phyloP scores from a whole-genome alignment of 2,329 filamentous ascomycete species.

The Neurospora sp. region DNA sequence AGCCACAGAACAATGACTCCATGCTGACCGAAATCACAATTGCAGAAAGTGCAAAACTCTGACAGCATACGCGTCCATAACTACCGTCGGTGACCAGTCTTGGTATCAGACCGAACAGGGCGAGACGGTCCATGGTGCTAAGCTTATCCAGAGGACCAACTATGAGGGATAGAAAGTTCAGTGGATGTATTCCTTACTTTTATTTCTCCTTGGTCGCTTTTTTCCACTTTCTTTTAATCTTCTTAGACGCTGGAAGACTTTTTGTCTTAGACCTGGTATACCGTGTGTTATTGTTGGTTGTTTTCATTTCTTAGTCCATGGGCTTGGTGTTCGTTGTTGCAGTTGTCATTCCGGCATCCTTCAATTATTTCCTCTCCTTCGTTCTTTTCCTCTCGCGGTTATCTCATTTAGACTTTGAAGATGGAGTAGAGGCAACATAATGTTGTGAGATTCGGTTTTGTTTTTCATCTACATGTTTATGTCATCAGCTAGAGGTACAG shows the following conservation, averaged over 20 bases:
- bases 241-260: not conserved
- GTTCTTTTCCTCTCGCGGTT: not conserved
- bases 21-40: constrained; percentile 6
- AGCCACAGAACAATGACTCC: not conserved
- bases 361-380: not conserved
- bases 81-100: constrained; percentile 34
- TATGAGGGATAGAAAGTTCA: constrained; percentile 28
- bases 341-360: not conserved
- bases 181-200: not conserved
- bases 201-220: not conserved
- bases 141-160: constrained; percentile 28
- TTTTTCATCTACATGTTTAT: not conserved
- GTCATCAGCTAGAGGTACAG: not conserved
- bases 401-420: not conserved
- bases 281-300: not conserved
- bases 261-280: not conserved
- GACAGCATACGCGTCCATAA: constrained; percentile 35
- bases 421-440: not conserved
- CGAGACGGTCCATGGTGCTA: constrained; percentile 33
- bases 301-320: not conserved
- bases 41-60: constrained; percentile 32
- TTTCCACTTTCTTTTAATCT: constrained; percentile 6
- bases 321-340: not conserved
- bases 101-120: constrained; percentile 32
- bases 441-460: not conserved